Conservation (phyloP, 306 rosid genomes). For the Rubus idaeus region DNA sequence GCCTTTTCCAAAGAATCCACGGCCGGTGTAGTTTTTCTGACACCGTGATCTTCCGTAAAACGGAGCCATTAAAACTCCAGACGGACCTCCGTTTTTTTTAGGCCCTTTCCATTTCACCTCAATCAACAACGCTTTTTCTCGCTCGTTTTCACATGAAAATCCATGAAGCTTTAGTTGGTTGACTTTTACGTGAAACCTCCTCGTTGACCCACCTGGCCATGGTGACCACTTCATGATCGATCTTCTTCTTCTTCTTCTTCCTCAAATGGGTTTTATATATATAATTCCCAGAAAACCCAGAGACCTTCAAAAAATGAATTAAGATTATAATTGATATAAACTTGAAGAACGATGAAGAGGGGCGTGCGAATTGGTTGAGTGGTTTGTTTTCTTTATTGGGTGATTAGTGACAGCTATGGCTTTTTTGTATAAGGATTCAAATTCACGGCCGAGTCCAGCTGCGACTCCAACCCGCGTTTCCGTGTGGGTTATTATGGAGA, state of each 20-base stretch:
- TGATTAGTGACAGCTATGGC: constrained; percentile 11
- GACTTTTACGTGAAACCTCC: constrained; percentile 46
- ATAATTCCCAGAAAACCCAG: not conserved
- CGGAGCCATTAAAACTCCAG: constrained; percentile 30
- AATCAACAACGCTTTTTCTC: constrained; percentile 13
- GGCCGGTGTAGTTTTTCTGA: constrained; percentile 32
- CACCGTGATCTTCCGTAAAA: constrained; percentile 34
- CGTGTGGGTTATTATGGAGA: not conserved
- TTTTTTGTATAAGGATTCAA: not conserved
- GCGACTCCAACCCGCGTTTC: not conserved
- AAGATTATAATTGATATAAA: no score
- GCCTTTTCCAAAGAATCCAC: not conserved
- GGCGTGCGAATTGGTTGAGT: not conserved
- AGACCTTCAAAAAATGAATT: not conserved
- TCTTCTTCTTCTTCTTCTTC: not conserved
- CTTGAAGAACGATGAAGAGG: not conserved
- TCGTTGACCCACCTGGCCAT: constrained; percentile 23
- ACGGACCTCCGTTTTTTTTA: constrained; percentile 11
- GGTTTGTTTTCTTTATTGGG: not conserved
- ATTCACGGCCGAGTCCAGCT: not conserved
- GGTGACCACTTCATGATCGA: constrained; percentile 42
- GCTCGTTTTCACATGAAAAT: not conserved
- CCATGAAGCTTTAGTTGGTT: constrained; percentile 51
- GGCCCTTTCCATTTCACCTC: constrained; percentile 45
- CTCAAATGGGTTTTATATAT: not conserved